A percentile compares a stretch with the other conserved stretches of the same genome.
phyloP scores from a whole-genome alignment of 192 early-diverging fungal species.

The Backusella tarrabulga region DNA sequence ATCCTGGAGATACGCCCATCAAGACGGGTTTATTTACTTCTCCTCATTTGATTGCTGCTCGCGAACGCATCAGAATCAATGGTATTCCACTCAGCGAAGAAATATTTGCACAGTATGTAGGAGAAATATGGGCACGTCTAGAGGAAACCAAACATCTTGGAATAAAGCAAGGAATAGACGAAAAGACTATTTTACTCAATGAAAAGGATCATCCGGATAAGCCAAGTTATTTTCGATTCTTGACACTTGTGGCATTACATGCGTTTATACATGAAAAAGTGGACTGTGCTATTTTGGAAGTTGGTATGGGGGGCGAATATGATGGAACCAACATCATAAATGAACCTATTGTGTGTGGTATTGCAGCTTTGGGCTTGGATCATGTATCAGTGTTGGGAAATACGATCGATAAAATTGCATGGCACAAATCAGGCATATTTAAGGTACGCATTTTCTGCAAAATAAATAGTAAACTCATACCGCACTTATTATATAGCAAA shows the following conservation, averaged over 20 bases:
- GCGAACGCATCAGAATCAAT: constrained; percentile 93
- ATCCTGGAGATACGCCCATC: constrained; percentile 10
- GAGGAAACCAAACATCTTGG: background rate
- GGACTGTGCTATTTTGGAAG: constrained; percentile 79
- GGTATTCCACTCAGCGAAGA: constrained; percentile 73
- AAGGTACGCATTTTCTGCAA: constrained; percentile 42
- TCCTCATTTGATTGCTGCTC: constrained; percentile 88
- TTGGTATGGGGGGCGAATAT: constrained; percentile 83
- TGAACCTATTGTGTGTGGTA: constrained; percentile 71
- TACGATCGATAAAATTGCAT: constrained; percentile 75
- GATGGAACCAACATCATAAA: constrained; percentile 81
- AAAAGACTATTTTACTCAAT: constrained; percentile 9
- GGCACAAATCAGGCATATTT: constrained; percentile 86
- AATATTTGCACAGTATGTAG: constrained; percentile 81
- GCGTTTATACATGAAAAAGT: constrained; percentile 80
- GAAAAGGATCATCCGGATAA: constrained; percentile 39
- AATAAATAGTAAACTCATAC: background rate
- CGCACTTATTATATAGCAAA: constrained; percentile 27
- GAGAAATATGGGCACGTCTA: constrained; percentile 73
- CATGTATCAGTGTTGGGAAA: constrained; percentile 67
- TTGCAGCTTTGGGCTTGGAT: constrained; percentile 77
- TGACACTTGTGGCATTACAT: constrained; percentile 91
- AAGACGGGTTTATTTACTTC: constrained; percentile 85
- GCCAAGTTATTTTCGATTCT: constrained; percentile 87
- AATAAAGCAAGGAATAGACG: background rate